A percentile compares a stretch with the other conserved stretches of the same genome.
These are phyloP conservation scores for Lignosus rhinocerotis DNA, from an alignment of 1,284 basidiomycete genomes.

Conservation along the genomic window DNA sequence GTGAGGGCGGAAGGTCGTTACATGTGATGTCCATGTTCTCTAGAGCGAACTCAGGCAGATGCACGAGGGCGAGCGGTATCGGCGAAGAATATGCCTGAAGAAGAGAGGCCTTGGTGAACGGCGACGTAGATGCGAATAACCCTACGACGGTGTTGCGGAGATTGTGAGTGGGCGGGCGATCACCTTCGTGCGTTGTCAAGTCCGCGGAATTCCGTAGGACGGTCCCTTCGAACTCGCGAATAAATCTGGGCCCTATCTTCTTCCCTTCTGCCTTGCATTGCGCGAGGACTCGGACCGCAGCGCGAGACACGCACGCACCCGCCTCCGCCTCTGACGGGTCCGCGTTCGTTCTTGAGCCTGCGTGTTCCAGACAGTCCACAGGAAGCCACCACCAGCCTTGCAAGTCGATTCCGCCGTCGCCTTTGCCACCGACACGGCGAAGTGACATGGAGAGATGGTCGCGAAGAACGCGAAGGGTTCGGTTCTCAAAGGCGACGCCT, in stretches of 20 bases:
- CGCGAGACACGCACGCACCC: slow-evolving; percentile 16
- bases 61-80: slow-evolving; percentile 75
- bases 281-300: slow-evolving; percentile 72
- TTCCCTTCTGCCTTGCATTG: slow-evolving; percentile 92
- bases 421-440: slow-evolving; percentile 73
- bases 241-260: slow-evolving; percentile 73
- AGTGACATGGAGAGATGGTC: slow-evolving; percentile 78
- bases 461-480: slow-evolving; percentile 63
- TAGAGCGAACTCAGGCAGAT: slow-evolving; percentile 53
- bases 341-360: background rate
- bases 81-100: slow-evolving; percentile 69
- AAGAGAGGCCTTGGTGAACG: slow-evolving; percentile 70
- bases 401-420: slow-evolving; percentile 88
- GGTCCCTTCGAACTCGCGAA: slow-evolving; percentile 89
- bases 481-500: slow-evolving; percentile 77
- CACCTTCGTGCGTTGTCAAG: slow-evolving; percentile 7
- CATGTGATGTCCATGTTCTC: background rate
- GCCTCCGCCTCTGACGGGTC: background rate
- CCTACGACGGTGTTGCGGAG: slow-evolving; percentile 52
- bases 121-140: slow-evolving; percentile 73
- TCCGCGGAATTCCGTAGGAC: slow-evolving; percentile 45
- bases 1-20: background rate
- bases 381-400: slow-evolving; percentile 93
- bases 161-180: background rate
- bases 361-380: slow-evolving; percentile 2